These are phyloP conservation scores for Xylaria intraflava DNA, from an alignment of 495 filamentous ascomycete species.

Conservation along the genomic window DNA sequence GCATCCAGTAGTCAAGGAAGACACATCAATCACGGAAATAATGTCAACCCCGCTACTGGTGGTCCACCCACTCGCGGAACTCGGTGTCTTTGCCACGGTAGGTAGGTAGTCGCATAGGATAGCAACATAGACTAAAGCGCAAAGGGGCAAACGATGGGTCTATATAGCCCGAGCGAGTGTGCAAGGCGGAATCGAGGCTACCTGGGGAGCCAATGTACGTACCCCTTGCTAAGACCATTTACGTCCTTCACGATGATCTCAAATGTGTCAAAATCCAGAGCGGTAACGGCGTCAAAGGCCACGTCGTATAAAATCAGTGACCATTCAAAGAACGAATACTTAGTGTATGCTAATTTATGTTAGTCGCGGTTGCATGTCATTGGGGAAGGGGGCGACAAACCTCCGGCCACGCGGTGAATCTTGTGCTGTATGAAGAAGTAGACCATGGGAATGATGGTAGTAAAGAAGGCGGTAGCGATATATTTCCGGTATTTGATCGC, in stretches of 20 bases:
- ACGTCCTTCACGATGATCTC: slow-evolving; percentile 85
- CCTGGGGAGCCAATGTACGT: slow-evolving; percentile 95
- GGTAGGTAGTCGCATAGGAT: background rate
- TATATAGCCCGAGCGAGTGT: slow-evolving; percentile 23
- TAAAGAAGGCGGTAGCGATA: slow-evolving; percentile 79
- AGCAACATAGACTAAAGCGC: background rate
- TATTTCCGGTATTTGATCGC: slow-evolving; percentile 88
- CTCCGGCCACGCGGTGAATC: slow-evolving; percentile 88
- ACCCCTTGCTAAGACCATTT: slow-evolving; percentile 93
- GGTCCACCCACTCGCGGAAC: background rate
- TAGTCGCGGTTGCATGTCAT: background rate
- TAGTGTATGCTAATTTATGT: slow-evolving; percentile 70
- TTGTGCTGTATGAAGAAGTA: slow-evolving; percentile 99
- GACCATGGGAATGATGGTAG: slow-evolving; percentile 79
- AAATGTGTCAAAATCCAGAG: slow-evolving; percentile 86
- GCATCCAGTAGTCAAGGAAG: background rate
- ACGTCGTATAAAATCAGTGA: slow-evolving; percentile 90
- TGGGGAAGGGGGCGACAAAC: slow-evolving; percentile 46
- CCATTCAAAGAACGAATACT: slow-evolving; percentile 98
- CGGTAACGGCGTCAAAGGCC: slow-evolving; percentile 92
- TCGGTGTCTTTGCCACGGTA: background rate
- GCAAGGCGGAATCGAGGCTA: slow-evolving; percentile 34
- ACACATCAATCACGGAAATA: background rate
- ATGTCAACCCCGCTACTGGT: background rate
- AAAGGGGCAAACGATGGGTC: background rate